phyloP scores from a whole-genome alignment of 2,329 filamentous ascomycete species.

The Cordyceps javanica region DNA sequence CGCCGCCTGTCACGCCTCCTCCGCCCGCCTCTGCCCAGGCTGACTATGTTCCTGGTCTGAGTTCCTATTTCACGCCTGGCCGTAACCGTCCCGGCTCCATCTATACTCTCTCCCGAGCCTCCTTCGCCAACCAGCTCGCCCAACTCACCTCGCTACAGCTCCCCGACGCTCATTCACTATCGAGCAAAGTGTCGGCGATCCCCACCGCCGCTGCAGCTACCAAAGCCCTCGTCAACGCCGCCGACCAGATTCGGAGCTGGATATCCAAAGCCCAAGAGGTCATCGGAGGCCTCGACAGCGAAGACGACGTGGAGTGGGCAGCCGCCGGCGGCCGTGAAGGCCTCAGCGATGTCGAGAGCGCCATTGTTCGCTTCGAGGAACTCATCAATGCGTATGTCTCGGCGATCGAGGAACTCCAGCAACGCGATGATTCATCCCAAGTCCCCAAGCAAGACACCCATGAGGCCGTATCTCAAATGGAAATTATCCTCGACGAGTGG shows the following conservation, averaged over 20 bases:
- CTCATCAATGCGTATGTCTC: constrained; percentile 88
- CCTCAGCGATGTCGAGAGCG: constrained; percentile 63
- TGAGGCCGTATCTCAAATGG: constrained; percentile 80
- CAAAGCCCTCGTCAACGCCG: constrained; percentile 75
- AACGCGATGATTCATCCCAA: constrained; percentile 64
- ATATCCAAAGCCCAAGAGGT: constrained; percentile 89
- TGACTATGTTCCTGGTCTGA: constrained; percentile 44
- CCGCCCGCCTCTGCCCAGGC: constrained; percentile 21
- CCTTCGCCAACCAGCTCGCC: constrained; percentile 87
- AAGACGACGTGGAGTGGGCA: constrained; percentile 97
- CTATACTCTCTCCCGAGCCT: constrained; percentile 86
- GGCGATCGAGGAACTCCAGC: constrained; percentile 88
- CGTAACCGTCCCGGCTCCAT: constrained; percentile 74
- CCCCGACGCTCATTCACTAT: constrained; percentile 77
- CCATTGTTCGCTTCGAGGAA: constrained; percentile 78
- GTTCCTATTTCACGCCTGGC: constrained; percentile 61
- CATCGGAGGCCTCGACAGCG: constrained; percentile 80
- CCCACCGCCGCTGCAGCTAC: constrained; percentile 79
- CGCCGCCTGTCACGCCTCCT: constrained; percentile 24
- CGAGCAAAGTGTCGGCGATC: constrained; percentile 77
- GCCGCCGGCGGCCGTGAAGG: constrained; percentile 79
- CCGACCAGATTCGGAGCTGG: constrained; percentile 90
- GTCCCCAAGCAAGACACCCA: constrained; percentile 68
- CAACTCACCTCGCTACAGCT: constrained; percentile 87
- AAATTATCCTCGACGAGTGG: constrained; percentile 80